These are phyloP conservation scores for Salvia sclarea DNA, from an alignment of 305 asterid genomes.

Conservation along the genomic window DNA sequence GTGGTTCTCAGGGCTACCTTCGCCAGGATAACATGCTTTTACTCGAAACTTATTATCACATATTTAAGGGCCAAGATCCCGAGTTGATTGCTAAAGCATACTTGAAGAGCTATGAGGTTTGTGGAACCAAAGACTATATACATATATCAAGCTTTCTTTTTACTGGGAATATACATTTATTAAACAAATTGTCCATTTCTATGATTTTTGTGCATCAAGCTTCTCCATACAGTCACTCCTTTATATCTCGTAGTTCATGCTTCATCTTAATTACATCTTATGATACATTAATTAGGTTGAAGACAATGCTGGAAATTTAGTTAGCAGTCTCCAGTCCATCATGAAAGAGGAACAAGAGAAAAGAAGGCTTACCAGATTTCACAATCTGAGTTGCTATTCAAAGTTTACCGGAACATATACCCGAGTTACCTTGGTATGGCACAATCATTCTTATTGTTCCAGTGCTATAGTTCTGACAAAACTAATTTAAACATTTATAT, in stretches of 20 bases:
- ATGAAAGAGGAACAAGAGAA: constrained; percentile 77
- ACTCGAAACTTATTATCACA: constrained; percentile 71
- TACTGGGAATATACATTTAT: not conserved
- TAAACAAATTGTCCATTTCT: not conserved
- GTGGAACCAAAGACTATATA: no score
- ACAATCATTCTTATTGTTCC: constrained; percentile 24
- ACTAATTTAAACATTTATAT: not conserved
- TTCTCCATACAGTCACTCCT: constrained; percentile 8
- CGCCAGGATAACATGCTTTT: constrained; percentile 92
- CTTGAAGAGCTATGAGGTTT: constrained; percentile 66
- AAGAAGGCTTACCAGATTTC: constrained; percentile 59
- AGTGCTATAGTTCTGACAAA: constrained; percentile 4
- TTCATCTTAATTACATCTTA: constrained; percentile 6
- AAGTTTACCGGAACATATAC: constrained; percentile 88
- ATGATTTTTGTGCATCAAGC: not conserved
- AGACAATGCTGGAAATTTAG: constrained; percentile 47
- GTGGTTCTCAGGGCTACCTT: constrained; percentile 68
- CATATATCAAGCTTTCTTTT: not conserved
- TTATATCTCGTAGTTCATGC: constrained; percentile 18
- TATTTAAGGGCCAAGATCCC: constrained; percentile 89
- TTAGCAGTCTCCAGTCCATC: constrained; percentile 61
- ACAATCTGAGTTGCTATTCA: constrained; percentile 60
- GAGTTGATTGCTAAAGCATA: constrained; percentile 68
- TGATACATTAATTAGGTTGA: constrained; percentile 58
- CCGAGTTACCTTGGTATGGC: constrained; percentile 72